These are phyloP conservation scores for Blastomyces gilchristii DNA, from an alignment of 2,329 filamentous ascomycete species.

Conservation along the genomic window DNA sequence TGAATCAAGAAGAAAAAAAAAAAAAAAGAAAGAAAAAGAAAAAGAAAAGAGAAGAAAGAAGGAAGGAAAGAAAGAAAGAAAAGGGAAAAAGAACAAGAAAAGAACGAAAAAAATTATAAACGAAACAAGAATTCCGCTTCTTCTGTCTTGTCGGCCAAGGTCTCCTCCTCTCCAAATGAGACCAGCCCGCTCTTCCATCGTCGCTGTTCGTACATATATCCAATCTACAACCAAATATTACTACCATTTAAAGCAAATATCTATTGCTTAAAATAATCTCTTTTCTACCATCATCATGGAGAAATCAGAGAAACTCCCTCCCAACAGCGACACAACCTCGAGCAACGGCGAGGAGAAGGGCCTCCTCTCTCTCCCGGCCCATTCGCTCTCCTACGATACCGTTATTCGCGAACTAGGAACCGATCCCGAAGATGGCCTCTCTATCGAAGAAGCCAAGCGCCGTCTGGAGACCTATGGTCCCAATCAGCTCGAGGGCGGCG, in stretches of 20 bases:
- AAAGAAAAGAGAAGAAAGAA: no score
- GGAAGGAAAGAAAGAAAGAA: no score
- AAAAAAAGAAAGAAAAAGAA: no score
- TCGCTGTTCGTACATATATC: not conserved
- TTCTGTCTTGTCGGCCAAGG: no score
- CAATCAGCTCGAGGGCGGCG: slow-evolving; percentile 57
- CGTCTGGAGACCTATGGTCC: slow-evolving; percentile 47
- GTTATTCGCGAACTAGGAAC: slow-evolving; percentile 47
- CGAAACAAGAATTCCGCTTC: no score
- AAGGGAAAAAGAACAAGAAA: no score
- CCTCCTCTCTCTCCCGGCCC: slow-evolving; percentile 50
- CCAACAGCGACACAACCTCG: not conserved
- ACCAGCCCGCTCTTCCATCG: not conserved
- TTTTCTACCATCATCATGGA: slow-evolving; percentile 10
- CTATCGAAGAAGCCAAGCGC: slow-evolving; percentile 42
- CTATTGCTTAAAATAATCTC: not conserved
- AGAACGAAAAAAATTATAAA: no score
- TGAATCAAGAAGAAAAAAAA: no score
- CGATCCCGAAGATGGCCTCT: slow-evolving; percentile 47
- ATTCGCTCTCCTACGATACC: slow-evolving; percentile 45
- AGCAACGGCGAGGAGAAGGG: slow-evolving; percentile 27
- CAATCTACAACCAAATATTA: not conserved
- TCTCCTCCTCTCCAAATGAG: slow-evolving; percentile 4
- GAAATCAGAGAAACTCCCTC: slow-evolving; percentile 10
- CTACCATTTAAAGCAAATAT: not conserved